phyloP scores from a whole-genome alignment of 2,329 filamentous ascomycete genomes.

The Trichoderma pleuroti region DNA sequence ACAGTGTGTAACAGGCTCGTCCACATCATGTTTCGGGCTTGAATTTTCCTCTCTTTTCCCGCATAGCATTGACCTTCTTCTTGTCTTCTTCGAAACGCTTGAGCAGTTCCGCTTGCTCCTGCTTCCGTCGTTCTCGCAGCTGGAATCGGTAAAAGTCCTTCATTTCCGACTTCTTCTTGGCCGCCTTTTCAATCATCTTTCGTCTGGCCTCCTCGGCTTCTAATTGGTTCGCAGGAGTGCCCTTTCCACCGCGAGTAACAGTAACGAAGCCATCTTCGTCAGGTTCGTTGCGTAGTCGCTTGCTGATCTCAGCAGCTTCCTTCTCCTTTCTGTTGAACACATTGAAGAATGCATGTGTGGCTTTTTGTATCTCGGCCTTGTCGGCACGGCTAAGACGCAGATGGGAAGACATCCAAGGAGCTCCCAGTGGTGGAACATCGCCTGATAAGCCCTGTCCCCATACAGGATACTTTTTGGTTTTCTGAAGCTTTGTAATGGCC shows the following conservation, averaged over 20 bases:
- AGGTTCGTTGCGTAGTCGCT: conserved; percentile 68
- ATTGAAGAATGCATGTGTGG: conserved; percentile 82
- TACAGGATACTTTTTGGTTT: conserved; percentile 56
- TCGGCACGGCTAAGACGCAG: conserved; percentile 69
- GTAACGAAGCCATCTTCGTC: conserved; percentile 97
- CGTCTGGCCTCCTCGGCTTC: conserved; percentile 61
- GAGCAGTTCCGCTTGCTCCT: conserved; percentile 64
- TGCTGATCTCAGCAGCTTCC: conserved; percentile 59
- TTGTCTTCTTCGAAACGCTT: conserved; percentile 73
- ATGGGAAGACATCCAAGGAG: conserved; percentile 59
- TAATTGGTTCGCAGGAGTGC: conserved; percentile 69
- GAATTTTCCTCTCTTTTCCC: conserved; percentile 62
- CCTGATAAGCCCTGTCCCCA: conserved; percentile 66
- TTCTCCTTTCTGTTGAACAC: conserved; percentile 71
- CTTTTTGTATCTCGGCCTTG: conserved; percentile 60
- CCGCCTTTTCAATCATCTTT: conserved; percentile 60
- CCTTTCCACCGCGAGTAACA: conserved; percentile 73
- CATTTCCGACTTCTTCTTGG: conserved; percentile 59
- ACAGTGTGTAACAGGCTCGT: neutral
- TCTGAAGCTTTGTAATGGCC: conserved; percentile 61
- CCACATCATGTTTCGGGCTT: conserved; percentile 45
- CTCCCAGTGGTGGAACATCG: conserved; percentile 56
- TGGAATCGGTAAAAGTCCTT: conserved; percentile 84
- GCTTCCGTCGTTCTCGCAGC: conserved; percentile 73
- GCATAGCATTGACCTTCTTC: conserved; percentile 68